phyloP scores from a whole-genome alignment of 768 basidiomycete genomes.

The Naganishia vaughanmartiniae region DNA sequence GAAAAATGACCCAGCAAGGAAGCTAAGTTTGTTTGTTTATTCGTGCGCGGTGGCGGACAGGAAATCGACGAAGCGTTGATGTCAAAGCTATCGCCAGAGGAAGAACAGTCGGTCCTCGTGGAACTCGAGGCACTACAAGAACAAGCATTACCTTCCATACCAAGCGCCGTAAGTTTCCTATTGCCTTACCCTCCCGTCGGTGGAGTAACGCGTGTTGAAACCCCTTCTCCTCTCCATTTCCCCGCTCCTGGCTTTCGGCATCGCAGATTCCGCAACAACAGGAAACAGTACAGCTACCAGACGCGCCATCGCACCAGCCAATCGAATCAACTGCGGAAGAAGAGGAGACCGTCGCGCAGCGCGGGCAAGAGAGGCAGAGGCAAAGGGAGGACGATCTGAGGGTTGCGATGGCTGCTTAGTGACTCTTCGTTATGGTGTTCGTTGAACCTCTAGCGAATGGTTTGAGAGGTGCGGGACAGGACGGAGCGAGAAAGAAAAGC shows the following conservation, averaged over 20 bases:
- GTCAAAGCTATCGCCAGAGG: slow-evolving; percentile 76
- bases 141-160: slow-evolving; percentile 35
- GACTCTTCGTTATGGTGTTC: no score
- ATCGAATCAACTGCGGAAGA: slow-evolving; percentile 10
- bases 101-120: slow-evolving; percentile 87
- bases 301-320: slow-evolving; percentile 7
- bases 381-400: slow-evolving; percentile 28
- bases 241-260: no score
- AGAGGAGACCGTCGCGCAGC: not conserved
- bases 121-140: slow-evolving; percentile 70
- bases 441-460: no score
- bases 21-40: no score
- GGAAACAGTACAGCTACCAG: slow-evolving; percentile 11
- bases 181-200: no score
- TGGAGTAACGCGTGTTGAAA: not conserved
- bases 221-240: not conserved
- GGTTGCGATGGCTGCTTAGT: slow-evolving; percentile 23
- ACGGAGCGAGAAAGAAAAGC: no score
- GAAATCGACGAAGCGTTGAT: slow-evolving; percentile 86
- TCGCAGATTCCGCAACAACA: not conserved
- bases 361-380: not conserved
- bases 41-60: slow-evolving; percentile 58
- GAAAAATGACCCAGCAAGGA: no score
- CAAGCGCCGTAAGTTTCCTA: not conserved
- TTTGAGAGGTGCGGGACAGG: no score